Percentiles rank a stretch among this genome's conserved stretches.
phyloP scores from a whole-genome alignment of 2,329 filamentous ascomycete genomes.

The Zasmidium cellare region DNA sequence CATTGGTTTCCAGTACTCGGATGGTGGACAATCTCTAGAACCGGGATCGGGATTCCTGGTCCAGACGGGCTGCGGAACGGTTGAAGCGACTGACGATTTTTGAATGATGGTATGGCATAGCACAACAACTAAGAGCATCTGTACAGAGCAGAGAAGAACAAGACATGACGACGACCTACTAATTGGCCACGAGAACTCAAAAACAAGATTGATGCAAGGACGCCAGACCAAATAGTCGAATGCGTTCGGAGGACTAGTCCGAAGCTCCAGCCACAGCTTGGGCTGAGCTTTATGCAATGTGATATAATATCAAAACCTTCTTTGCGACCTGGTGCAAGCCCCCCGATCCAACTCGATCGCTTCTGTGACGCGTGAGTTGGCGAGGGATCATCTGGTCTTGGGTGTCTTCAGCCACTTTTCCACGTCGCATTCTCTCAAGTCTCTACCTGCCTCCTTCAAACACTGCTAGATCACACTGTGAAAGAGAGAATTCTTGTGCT shows the following conservation, averaged over 20 bases:
- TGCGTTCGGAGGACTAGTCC: neutral
- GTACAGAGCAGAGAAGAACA: neutral
- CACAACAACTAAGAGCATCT: neutral
- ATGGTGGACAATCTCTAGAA: conserved; percentile 19
- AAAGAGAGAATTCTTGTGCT: neutral
- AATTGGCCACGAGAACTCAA: neutral
- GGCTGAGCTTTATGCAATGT: conserved; percentile 17
- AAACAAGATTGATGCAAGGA: neutral
- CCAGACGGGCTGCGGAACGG: conserved; percentile 28
- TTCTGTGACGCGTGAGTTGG: conserved; percentile 17
- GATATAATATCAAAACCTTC: conserved; percentile 15
- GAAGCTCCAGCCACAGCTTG: conserved; percentile 16
- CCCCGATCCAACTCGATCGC: neutral
- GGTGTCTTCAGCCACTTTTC: conserved; percentile 5
- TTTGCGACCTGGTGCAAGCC: conserved; percentile 11
- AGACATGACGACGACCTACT: neutral
- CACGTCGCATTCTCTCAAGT: neutral
- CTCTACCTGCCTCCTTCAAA: neutral
- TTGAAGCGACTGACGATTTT: conserved; percentile 12
- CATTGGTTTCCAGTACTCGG: conserved; percentile 25
- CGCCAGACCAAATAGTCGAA: neutral
- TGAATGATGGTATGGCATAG: conserved; percentile 8
- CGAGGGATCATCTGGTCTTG: neutral
- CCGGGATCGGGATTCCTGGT: conserved; percentile 25
- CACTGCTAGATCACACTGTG: neutral